Evolutionary conservation across 225 moss, liverwort and hornwort genomes (phyloP).

Genomic region (Straminergon stramineum): DNA sequence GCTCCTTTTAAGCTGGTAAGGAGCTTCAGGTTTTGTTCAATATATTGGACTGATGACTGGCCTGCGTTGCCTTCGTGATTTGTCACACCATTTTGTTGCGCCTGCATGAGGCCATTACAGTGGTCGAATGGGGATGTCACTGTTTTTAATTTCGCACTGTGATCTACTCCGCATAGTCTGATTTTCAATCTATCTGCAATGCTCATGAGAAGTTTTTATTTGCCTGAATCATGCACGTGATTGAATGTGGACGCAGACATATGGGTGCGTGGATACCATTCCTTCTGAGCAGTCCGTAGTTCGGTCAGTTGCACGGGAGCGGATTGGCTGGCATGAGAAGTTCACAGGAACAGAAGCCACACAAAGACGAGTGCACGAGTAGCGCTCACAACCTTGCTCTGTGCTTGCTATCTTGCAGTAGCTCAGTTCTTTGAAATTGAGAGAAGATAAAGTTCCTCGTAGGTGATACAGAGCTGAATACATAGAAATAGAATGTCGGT

Average conservation of each 20-base stretch:
- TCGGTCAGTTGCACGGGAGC: constrained; percentile 72
- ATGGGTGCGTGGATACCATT: constrained; percentile 60
- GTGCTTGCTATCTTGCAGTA: not conserved
- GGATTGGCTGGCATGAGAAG: constrained; percentile 94
- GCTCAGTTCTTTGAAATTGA: not conserved
- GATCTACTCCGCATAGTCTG: not conserved
- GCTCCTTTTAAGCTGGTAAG: constrained; percentile 47
- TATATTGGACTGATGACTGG: not conserved
- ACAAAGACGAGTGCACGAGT: constrained; percentile 99
- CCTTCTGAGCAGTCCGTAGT: constrained; percentile 74
- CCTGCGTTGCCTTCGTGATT: not conserved
- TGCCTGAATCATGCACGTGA: not conserved
- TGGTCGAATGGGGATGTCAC: not conserved
- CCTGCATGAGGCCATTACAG: not conserved
- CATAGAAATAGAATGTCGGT: not conserved
- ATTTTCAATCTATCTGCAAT: not conserved
- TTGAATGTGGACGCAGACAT: constrained; percentile 51
- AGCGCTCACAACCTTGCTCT: constrained; percentile 16
- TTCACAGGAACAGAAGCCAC: constrained; percentile 72
- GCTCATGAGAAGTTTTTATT: not conserved
- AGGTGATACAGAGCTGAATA: not conserved
- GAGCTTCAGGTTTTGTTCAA: not conserved
- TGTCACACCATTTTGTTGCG: not conserved
- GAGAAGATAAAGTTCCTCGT: not conserved
- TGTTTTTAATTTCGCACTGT: not conserved